A percentile compares a stretch with the other conserved stretches of the same genome.
phyloP scores from a whole-genome alignment of 148 eudicot species.

The Fagopyrum homotropicum region DNA sequence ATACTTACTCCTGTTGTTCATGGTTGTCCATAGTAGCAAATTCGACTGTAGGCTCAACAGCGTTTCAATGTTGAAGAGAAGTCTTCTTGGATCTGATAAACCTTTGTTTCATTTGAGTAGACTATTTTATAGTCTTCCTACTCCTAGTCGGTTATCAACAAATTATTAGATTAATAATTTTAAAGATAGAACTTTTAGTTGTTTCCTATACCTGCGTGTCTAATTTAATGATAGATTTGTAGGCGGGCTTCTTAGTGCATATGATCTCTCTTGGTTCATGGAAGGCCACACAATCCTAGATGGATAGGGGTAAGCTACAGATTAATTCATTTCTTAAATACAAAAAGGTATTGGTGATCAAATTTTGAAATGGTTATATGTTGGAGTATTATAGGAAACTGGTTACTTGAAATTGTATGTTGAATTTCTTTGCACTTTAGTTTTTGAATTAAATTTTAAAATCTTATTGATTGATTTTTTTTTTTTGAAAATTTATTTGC shows the following conservation, averaged over 20 bases:
- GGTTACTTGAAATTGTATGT: neutral
- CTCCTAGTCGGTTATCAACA: no score
- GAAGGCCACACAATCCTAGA: constrained; percentile 88
- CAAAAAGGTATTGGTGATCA: neutral
- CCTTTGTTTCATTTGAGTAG: no score
- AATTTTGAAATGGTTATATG: neutral
- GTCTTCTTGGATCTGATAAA: no score
- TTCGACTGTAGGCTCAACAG: no score
- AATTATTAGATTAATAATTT: no score
- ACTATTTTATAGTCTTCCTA: no score
- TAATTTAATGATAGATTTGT: constrained; percentile 61
- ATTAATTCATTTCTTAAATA: neutral
- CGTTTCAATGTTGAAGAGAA: no score
- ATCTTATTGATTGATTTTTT: no score
- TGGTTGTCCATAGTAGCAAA: no score
- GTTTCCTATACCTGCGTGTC: constrained; percentile 7
- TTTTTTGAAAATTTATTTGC: no score
- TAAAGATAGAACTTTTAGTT: neutral
- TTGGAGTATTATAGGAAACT: neutral
- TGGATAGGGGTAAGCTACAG: constrained; percentile 86
- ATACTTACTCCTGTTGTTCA: no score
- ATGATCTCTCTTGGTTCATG: constrained; percentile 91
- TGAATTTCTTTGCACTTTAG: neutral
- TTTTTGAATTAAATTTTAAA: neutral
- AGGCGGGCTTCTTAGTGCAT: constrained; percentile 94